Evolutionary conservation across 768 basidiomycete genomes (phyloP), one percentile per base, ranked within the genome.

Genomic region (Strobilomyces echinocephalus): DNA sequence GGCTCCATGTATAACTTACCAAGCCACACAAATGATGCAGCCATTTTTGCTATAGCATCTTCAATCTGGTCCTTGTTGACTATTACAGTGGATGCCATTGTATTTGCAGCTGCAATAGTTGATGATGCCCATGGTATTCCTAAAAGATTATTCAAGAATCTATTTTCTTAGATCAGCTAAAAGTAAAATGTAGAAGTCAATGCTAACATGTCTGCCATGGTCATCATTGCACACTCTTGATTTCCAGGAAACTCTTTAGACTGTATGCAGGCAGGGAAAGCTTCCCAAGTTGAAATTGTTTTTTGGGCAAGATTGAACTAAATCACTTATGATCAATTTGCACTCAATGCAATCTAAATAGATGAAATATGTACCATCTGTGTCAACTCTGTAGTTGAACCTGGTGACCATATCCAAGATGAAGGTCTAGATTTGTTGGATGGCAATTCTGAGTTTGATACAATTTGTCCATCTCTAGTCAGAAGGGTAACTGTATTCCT

Each of bases 21-120:
- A 10, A 53, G 9, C 57, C 57, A 58, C 15, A 58, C 33, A 12
- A 39, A 33, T 38, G 33, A 28, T 7, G 57, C 54, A 41, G 50
- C 30, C 3, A 33, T 11, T 8, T 46, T n/a, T 35, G 50, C 50
- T 10, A 56, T 8, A 15, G 44, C 44, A 56, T 42, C 28, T 38
- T 59, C 48, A 35, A 59, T 42, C n/a, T 56, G 21, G 4, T 4
- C n/a, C 4, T 5, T 2, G 1, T 14, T 10, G n/a, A 59, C 31
- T 16, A 8, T 24, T 0, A 47, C 11, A 16, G 28, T 6, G 3
- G 2, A 31, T 10, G 9, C 16, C 11, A 15, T 11, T 36, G n/a
- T 11, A 12, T 20, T 9, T 1, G 45, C 18, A 9, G 28, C 7
- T 14, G 40, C 2, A 49, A 35, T n/a, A 12, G 11, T 8, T 12